Percentiles rank a stretch among this genome's conserved stretches.
Conservation (phyloP, 1,284 basidiomycete genomes). For the Ceratobasidium sp. region DNA sequence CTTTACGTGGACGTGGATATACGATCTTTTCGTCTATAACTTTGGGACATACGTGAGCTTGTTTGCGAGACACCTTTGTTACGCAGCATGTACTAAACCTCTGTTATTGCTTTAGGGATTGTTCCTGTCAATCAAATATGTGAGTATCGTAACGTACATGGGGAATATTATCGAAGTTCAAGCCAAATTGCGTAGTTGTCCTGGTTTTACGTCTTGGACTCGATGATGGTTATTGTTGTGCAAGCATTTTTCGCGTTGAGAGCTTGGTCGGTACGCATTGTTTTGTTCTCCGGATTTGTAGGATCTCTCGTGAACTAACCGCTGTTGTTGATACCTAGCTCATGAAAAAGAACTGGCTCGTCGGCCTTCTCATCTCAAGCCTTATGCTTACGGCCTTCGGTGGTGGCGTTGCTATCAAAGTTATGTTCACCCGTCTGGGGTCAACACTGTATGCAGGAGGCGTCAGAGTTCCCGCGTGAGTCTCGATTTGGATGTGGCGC, state of each 20-base stretch:
- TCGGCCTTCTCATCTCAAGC: not conserved
- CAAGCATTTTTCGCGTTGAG: constrained; percentile 39
- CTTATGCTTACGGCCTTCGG: constrained; percentile 25
- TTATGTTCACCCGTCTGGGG: constrained; percentile 37
- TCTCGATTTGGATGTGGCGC: not conserved
- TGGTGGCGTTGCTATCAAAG: constrained; percentile 37
- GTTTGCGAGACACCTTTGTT: constrained; percentile 1
- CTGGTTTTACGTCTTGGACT: constrained; percentile 41
- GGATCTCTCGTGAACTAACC: too few species aligned
- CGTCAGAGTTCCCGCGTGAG: constrained; percentile 39
- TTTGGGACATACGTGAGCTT: constrained; percentile 38
- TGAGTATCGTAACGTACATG: constrained; percentile 7
- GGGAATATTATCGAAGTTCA: not conserved
- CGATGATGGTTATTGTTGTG: constrained; percentile 42
- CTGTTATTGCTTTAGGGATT: constrained; percentile 12
- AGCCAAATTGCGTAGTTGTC: constrained; percentile 17
- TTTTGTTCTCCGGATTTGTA: not conserved
- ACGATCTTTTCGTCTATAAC: constrained; percentile 42
- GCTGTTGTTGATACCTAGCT: not conserved
- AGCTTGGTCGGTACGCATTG: constrained; percentile 28
- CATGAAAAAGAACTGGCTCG: constrained; percentile 17
- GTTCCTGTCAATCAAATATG: constrained; percentile 44
- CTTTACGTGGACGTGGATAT: constrained; percentile 44
- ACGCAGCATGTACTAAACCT: not conserved
- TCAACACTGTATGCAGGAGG: constrained; percentile 33